These are phyloP conservation scores for Curvularia hawaiiensis DNA, from an alignment of 2,329 filamentous ascomycete genomes.

Conservation along the genomic window DNA sequence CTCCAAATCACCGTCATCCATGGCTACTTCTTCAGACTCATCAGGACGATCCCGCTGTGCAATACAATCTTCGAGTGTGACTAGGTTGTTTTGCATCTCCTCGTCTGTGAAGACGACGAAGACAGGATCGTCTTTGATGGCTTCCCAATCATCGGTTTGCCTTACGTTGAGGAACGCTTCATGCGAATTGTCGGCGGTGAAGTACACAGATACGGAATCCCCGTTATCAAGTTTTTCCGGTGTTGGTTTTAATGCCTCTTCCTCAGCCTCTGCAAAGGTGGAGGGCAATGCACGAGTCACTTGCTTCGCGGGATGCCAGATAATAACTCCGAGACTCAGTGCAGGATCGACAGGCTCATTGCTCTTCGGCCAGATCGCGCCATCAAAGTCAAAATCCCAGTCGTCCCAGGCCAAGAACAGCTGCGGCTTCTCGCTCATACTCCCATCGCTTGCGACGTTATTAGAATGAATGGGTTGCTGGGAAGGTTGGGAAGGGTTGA, in stretches of 20 bases:
- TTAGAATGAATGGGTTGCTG: conserved; percentile 18
- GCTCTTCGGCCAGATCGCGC: conserved; percentile 51
- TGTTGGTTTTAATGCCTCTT: conserved; percentile 48
- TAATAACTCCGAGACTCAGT: conserved; percentile 53
- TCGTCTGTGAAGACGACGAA: conserved; percentile 53
- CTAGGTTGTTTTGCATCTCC: conserved; percentile 43
- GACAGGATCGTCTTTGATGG: conserved; percentile 56
- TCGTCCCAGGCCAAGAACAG: conserved; percentile 46
- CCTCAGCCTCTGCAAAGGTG: conserved; percentile 52
- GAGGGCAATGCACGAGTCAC: conserved; percentile 51
- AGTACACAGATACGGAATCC: conserved; percentile 58
- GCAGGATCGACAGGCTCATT: conserved; percentile 52
- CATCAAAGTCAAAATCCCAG: conserved; percentile 53
- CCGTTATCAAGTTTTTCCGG: conserved; percentile 47
- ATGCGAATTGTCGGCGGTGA: conserved; percentile 50
- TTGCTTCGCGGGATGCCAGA: conserved; percentile 53
- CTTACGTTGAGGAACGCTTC: conserved; percentile 54
- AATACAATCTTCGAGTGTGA: conserved; percentile 53
- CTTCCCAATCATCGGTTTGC: conserved; percentile 56
- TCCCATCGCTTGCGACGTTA: conserved; percentile 25
- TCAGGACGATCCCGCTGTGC: conserved; percentile 48
- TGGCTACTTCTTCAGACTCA: conserved; percentile 26
- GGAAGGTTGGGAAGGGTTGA: conserved; percentile 19
- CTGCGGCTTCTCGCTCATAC: conserved; percentile 30
- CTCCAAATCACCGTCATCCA: conserved; percentile 38